These are phyloP conservation scores for Ganoderma lingzhi DNA, from an alignment of 1,284 basidiomycete genomes.

Conservation along the genomic window DNA sequence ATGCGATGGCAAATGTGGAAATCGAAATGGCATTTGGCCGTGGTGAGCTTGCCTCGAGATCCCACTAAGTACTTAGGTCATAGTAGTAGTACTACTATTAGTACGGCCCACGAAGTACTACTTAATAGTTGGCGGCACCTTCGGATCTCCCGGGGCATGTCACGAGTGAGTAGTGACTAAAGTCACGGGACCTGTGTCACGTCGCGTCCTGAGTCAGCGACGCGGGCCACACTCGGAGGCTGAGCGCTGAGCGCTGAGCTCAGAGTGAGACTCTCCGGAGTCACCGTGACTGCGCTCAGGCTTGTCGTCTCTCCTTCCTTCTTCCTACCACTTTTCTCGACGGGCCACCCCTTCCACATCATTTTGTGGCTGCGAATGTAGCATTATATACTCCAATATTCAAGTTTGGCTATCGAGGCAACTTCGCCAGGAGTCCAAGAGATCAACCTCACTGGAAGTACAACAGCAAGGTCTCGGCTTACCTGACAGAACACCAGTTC, in stretches of 20 bases:
- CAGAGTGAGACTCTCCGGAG: too few relatives aligned
- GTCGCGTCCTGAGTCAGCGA: constrained; percentile 27
- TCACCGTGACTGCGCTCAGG: too few relatives aligned
- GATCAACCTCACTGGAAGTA: neutral
- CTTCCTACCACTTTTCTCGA: neutral
- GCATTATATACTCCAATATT: neutral
- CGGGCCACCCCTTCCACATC: neutral
- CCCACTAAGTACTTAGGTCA: too few relatives aligned
- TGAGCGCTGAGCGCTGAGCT: too few relatives aligned
- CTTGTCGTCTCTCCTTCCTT: neutral
- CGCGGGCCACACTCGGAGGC: constrained; percentile 4
- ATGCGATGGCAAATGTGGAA: too few relatives aligned
- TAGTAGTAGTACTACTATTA: too few relatives aligned
- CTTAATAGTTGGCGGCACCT: too few relatives aligned
- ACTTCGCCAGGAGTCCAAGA: neutral
- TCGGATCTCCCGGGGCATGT: neutral
- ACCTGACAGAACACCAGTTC: neutral
- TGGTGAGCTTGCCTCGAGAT: too few relatives aligned
- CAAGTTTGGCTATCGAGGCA: neutral
- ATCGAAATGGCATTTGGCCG: too few relatives aligned
- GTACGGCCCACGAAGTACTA: too few relatives aligned
- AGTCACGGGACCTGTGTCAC: constrained; percentile 22
- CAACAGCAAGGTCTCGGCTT: neutral
- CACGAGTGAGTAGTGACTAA: constrained; percentile 11
- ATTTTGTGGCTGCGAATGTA: neutral